phyloP scores from a whole-genome alignment of 495 filamentous ascomycete genomes.

The Podospora tetraspora region DNA sequence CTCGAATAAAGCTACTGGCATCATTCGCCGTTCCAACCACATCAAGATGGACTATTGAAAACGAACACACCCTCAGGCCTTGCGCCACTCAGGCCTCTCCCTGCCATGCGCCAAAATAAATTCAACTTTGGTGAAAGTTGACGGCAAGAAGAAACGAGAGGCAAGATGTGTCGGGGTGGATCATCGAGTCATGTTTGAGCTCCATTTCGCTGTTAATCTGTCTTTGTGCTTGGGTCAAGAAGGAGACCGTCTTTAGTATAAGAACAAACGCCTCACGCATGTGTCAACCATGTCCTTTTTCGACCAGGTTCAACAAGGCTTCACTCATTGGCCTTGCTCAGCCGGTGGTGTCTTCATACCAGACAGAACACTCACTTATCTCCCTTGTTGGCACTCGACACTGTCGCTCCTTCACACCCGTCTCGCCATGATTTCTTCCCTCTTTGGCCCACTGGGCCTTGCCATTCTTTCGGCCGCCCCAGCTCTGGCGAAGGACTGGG shows the following conservation, averaged over 20 bases:
- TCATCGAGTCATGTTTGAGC: neutral
- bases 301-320: neutral
- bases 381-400: neutral
- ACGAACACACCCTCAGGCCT: neutral
- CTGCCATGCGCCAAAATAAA: neutral
- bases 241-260: neutral
- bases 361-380: too few species aligned
- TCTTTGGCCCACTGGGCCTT: constrained; percentile 1
- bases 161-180: neutral
- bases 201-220: neutral
- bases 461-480: constrained; percentile 7
- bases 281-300: neutral
- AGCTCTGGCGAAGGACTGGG: constrained; percentile 22
- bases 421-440: constrained; percentile 4
- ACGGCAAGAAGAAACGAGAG: neutral
- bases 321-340: neutral
- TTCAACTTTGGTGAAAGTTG: neutral
- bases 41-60: neutral
- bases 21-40: neutral
- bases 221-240: neutral
- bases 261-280: neutral
- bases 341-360: too few species aligned
- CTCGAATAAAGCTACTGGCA: neutral
- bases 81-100: neutral
- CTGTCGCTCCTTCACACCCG: neutral